Percentiles rank a stretch among this genome's conserved stretches.
Evolutionary conservation across 2,329 filamentous ascomycete genomes (phyloP).

Genomic region (Aspergillus hortae): DNA sequence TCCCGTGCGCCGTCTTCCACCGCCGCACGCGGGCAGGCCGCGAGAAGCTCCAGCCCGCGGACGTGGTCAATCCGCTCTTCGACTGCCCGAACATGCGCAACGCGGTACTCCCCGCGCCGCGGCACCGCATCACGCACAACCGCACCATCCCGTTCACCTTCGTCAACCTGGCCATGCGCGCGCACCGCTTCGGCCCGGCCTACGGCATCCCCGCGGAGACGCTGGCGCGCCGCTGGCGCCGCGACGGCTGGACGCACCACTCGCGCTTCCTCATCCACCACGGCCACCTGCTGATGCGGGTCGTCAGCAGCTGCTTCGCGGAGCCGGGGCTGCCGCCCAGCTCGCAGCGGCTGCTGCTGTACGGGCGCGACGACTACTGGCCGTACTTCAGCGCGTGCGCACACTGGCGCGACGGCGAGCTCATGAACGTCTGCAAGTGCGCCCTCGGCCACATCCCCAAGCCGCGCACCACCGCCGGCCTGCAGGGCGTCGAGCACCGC

Average conservation of each 20-base stretch:
- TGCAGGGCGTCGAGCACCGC: constrained; percentile 41
- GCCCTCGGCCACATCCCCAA: constrained; percentile 56
- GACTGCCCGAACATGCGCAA: constrained; percentile 53
- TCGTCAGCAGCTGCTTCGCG: constrained; percentile 54
- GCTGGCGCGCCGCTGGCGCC: constrained; percentile 54
- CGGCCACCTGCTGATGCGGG: constrained; percentile 56
- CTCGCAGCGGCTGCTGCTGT: constrained; percentile 54
- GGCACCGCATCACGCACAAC: constrained; percentile 52
- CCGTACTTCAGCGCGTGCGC: constrained; percentile 62
- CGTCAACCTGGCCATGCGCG: constrained; percentile 54
- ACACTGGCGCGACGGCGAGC: constrained; percentile 60
- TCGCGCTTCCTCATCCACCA: constrained; percentile 54
- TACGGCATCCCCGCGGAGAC: constrained; percentile 49
- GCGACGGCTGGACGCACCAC: constrained; percentile 53
- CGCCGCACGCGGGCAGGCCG: constrained; percentile 50
- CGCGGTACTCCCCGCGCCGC: constrained; percentile 45
- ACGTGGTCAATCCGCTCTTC: constrained; percentile 56
- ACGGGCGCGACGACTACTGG: constrained; percentile 57
- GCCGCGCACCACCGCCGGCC: constrained; percentile 35
- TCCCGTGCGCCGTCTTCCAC: constrained; percentile 56
- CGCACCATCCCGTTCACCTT: constrained; percentile 57
- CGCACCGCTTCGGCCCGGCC: constrained; percentile 42
- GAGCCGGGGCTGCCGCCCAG: constrained; percentile 50
- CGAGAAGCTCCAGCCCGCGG: constrained; percentile 53
- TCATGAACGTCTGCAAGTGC: constrained; percentile 61